Conservation (phyloP, 2,329 filamentous ascomycete species). For the Aspergillus calidoustus region DNA sequence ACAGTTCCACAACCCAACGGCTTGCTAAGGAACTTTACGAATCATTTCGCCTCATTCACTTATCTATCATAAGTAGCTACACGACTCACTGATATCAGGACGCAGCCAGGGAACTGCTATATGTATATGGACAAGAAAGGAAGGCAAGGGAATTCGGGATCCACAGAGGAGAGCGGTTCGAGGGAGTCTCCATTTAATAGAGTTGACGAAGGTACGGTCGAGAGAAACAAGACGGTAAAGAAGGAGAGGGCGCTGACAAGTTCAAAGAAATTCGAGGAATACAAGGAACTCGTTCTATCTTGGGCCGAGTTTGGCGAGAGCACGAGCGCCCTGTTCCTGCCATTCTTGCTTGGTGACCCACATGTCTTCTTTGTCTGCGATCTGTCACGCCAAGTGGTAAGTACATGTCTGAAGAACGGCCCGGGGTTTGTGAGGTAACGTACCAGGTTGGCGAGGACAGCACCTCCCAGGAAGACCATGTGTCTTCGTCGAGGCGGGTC, state of each 20-base stretch:
- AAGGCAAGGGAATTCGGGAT: constrained; percentile 24
- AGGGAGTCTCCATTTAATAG: constrained; percentile 13
- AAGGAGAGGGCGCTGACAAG: constrained; percentile 4
- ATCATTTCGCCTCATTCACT: not conserved
- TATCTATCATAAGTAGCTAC: constrained; percentile 11
- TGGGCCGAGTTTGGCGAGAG: constrained; percentile 90
- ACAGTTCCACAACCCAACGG: not conserved
- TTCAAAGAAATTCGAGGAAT: not conserved
- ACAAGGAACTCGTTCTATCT: constrained; percentile 59
- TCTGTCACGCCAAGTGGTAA: constrained; percentile 51
- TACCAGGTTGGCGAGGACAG: constrained; percentile 91
- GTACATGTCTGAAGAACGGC: not conserved
- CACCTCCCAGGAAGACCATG: constrained; percentile 99
- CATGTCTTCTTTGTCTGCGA: constrained; percentile 99
- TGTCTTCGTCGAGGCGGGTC: constrained; percentile 93
- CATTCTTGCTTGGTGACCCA: constrained; percentile 98
- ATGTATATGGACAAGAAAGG: constrained; percentile 19
- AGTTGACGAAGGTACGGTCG: not conserved
- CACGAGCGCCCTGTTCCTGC: constrained; percentile 85
- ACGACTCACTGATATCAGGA: constrained; percentile 4
- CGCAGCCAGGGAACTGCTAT: constrained; percentile 9
- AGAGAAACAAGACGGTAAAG: not conserved
- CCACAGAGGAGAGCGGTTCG: constrained; percentile 17
- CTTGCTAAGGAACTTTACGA: not conserved
- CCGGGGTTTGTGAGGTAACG: constrained; percentile 31